Conservation (phyloP, 2,329 filamentous ascomycete species). For the Neopestalotiopsis clavispora region DNA sequence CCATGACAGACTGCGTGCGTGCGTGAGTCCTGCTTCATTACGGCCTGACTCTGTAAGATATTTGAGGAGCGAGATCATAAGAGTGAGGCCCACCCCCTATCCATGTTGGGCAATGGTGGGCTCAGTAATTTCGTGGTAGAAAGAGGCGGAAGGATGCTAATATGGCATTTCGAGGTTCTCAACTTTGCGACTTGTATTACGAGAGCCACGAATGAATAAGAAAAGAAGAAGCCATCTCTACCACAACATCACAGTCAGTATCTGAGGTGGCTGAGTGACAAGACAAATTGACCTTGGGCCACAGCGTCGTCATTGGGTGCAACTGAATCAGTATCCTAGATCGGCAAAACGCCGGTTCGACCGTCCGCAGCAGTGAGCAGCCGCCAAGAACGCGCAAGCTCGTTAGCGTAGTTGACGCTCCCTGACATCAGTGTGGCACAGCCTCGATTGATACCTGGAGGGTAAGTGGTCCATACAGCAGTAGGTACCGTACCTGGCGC, state of each 20-base stretch:
- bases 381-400: not conserved
- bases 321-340: not conserved
- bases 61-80: not conserved
- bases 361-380: not conserved
- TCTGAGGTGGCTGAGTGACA: not conserved
- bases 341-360: constrained; percentile 7
- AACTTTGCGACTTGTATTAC: not conserved
- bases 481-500: not conserved
- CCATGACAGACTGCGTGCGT: not conserved
- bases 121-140: not conserved
- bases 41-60: not conserved
- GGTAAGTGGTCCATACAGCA: too few species aligned
- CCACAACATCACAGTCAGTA: not conserved
- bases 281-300: not conserved
- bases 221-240: not conserved
- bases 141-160: not conserved
- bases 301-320: not conserved
- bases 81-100: not conserved
- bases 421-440: constrained; percentile 12
- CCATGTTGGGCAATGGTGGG: not conserved
- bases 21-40: not conserved
- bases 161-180: not conserved
- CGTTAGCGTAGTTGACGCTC: not conserved
- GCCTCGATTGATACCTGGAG: not conserved
- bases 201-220: not conserved